These are phyloP conservation scores for Thuja plicata DNA, from an alignment of 83 land plant genomes.

Conservation along the genomic window DNA sequence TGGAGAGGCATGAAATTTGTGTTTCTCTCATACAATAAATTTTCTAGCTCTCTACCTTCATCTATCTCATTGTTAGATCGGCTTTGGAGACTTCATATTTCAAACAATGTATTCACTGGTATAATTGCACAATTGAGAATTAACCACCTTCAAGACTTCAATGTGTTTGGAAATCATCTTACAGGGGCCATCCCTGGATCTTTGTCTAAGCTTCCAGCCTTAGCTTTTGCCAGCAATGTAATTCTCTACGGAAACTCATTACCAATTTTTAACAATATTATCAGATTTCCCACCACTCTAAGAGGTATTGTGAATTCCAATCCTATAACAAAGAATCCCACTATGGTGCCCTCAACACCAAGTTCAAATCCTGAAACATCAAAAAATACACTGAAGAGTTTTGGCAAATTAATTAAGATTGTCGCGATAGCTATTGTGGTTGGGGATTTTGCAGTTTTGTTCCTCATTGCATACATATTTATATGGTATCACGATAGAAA, in stretches of 20 bases:
- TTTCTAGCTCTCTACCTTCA: constrained; percentile 57
- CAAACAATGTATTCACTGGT: constrained; percentile 61
- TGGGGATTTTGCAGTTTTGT: constrained; percentile 62
- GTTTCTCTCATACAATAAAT: constrained; percentile 59
- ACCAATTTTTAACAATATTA: constrained; percentile 24
- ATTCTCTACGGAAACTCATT: constrained; percentile 65
- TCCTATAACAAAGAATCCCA: constrained; percentile 22
- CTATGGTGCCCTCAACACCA: constrained; percentile 48
- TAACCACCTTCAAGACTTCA: constrained; percentile 56
- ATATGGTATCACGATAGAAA: constrained; percentile 66
- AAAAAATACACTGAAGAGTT: constrained; percentile 10
- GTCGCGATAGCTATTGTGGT: constrained; percentile 60
- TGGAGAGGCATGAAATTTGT: constrained; percentile 56
- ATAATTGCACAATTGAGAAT: constrained; percentile 44
- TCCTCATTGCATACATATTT: constrained; percentile 43
- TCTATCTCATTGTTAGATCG: constrained; percentile 41
- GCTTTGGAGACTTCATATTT: constrained; percentile 67
- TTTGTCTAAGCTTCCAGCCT: constrained; percentile 40
- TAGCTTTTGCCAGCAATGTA: constrained; percentile 49
- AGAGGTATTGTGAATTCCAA: constrained; percentile 14
- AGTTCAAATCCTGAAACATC: constrained; percentile 27
- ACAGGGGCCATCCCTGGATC: constrained; percentile 58
- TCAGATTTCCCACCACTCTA: constrained; percentile 32
- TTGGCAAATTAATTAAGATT: constrained; percentile 30
- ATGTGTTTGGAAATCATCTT: constrained; percentile 61